Conservation (phyloP, 768 basidiomycete species). For the Collybia nuda region DNA sequence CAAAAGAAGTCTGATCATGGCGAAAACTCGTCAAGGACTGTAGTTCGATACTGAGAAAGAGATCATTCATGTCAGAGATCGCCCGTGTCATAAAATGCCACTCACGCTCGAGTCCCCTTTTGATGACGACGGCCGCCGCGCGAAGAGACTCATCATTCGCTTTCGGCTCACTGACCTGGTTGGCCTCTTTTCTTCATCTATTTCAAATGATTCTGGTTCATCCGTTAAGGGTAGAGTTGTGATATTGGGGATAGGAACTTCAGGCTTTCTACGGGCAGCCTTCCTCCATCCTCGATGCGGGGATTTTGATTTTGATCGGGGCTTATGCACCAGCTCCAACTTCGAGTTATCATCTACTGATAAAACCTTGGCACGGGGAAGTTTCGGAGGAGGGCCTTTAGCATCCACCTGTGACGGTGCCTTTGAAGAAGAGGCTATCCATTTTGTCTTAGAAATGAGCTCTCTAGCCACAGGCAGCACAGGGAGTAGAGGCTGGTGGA, state of each 20-base stretch:
- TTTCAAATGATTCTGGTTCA: slow-evolving; percentile 39
- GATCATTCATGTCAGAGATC: too few relatives aligned
- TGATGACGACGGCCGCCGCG: slow-evolving; percentile 10
- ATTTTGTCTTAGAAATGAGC: slow-evolving; percentile 75
- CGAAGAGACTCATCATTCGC: slow-evolving; percentile 33
- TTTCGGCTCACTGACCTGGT: slow-evolving; percentile 19
- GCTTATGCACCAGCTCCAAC: slow-evolving; percentile 4
- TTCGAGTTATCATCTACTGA: slow-evolving; percentile 13
- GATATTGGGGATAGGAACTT: slow-evolving; percentile 19
- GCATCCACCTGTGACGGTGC: slow-evolving; percentile 29
- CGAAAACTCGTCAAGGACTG: slow-evolving; percentile 12
- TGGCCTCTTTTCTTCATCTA: slow-evolving; percentile 14
- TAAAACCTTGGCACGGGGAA: slow-evolving; percentile 22
- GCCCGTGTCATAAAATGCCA: not conserved
- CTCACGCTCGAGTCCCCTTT: slow-evolving; percentile 23
- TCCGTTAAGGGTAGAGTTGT: slow-evolving; percentile 32
- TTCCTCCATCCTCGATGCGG: slow-evolving; percentile 24
- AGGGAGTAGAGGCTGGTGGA: slow-evolving; percentile 76
- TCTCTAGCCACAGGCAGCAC: slow-evolving; percentile 80
- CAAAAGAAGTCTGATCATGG: not conserved
- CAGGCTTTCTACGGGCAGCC: slow-evolving; percentile 23
- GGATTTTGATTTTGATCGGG: slow-evolving; percentile 12
- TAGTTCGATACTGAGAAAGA: not conserved
- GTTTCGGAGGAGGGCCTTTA: slow-evolving; percentile 25
- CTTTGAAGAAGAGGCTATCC: slow-evolving; percentile 50